Evolutionary conservation across 2,329 filamentous ascomycete genomes (phyloP).

Genomic region (Diaporthe aspalathi): DNA sequence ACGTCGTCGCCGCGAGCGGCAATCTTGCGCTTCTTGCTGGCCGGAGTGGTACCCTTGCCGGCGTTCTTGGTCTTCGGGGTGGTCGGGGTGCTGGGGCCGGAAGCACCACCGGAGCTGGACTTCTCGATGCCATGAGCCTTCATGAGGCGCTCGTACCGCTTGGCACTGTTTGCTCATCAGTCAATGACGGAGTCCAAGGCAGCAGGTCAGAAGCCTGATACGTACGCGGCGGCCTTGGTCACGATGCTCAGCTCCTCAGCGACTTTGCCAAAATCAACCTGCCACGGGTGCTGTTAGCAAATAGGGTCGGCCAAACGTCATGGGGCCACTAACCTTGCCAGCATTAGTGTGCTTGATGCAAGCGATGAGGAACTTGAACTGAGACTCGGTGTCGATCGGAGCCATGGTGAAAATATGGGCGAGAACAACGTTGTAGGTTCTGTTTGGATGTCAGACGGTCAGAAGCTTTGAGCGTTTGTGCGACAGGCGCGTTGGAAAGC

Average conservation of each 20-base stretch:
- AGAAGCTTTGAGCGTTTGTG: conserved; percentile 16
- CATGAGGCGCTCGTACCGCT: conserved; percentile 75
- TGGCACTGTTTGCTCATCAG: conserved; percentile 60
- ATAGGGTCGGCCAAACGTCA: too few relatives aligned
- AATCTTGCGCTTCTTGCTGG: conserved; percentile 43
- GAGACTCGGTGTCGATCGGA: conserved; percentile 61
- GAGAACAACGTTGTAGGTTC: conserved; percentile 25
- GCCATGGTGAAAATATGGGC: conserved; percentile 57
- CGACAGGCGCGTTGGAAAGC: neutral
- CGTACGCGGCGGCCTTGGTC: conserved; percentile 77
- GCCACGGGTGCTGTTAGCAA: conserved; percentile 33
- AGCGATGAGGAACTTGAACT: conserved; percentile 73
- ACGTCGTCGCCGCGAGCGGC: conserved; percentile 32
- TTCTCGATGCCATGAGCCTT: conserved; percentile 64
- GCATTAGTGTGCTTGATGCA: conserved; percentile 72
- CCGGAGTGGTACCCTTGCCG: conserved; percentile 12
- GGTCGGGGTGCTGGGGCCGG: conserved; percentile 30
- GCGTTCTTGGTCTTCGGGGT: conserved; percentile 37
- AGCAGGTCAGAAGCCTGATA: neutral
- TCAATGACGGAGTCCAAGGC: neutral
- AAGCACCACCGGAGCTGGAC: conserved; percentile 39
- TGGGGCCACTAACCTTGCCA: conserved; percentile 63
- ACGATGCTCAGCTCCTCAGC: conserved; percentile 72
- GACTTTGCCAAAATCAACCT: conserved; percentile 76
- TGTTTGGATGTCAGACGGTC: conserved; percentile 25